Conservation (phyloP, 768 basidiomycete genomes). For the Daedaleopsis sinensis region DNA sequence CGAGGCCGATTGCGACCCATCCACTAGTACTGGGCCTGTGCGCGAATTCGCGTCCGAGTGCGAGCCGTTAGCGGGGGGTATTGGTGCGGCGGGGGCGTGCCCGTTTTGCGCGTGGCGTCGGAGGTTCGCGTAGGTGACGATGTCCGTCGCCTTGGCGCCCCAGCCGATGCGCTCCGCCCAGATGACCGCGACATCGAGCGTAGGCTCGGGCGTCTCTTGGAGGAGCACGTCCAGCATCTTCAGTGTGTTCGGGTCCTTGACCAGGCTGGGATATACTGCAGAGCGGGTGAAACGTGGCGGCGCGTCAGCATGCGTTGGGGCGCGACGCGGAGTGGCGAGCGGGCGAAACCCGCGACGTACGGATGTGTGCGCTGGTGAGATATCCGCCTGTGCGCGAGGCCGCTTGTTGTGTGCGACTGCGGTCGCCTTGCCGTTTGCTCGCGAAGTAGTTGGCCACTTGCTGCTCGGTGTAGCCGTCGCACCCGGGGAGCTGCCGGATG, state of each 20-base stretch:
- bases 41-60: not conserved
- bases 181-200: not conserved
- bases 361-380: slow-evolving; percentile 9
- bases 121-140: slow-evolving; percentile 11
- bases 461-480: slow-evolving; percentile 13
- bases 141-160: slow-evolving; percentile 9
- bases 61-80: not conserved
- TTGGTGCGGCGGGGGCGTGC: not conserved
- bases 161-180: slow-evolving; percentile 13
- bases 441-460: slow-evolving; percentile 3
- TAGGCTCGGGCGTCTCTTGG: slow-evolving; percentile 7
- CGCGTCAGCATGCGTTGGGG: not conserved
- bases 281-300: not conserved
- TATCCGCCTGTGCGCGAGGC: not conserved
- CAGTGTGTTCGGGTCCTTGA: not conserved
- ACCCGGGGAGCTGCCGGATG: slow-evolving; percentile 9
- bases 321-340: not conserved
- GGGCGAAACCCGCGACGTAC: slow-evolving; percentile 12
- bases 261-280: slow-evolving; percentile 21
- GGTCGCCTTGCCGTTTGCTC: slow-evolving; percentile 4
- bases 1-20: not conserved
- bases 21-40: not conserved
- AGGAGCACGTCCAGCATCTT: slow-evolving; percentile 11
- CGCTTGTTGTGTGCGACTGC: not conserved
- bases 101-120: not conserved